These are phyloP conservation scores for Ustilago cynodontis DNA, from an alignment of 1,284 basidiomycete genomes.

Conservation along the genomic window DNA sequence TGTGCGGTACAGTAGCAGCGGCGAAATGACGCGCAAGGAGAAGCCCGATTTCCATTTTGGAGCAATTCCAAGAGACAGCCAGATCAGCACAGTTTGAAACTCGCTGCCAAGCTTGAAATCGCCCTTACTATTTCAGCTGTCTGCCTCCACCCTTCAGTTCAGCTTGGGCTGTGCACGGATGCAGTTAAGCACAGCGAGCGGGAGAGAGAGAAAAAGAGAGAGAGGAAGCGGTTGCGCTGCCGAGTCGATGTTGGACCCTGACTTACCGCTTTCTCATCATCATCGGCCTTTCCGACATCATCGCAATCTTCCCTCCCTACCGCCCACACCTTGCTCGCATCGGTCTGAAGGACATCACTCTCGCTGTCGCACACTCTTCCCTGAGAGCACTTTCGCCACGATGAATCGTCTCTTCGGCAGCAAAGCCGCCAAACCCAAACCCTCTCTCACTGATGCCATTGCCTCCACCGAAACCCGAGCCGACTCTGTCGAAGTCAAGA, in stretches of 20 bases:
- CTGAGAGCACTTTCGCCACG: neutral
- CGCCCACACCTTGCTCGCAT: neutral
- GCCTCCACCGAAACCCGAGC: constrained; percentile 89
- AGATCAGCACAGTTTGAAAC: neutral
- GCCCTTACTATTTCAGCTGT: neutral
- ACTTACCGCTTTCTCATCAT: constrained; percentile 3
- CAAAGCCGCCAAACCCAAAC: constrained; percentile 75
- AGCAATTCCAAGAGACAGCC: neutral
- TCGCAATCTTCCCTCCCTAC: neutral
- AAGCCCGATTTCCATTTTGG: constrained; percentile 1
- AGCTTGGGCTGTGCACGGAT: constrained; percentile 38
- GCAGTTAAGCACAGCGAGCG: no score
- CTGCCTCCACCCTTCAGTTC: constrained; percentile 15
- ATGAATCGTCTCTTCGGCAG: constrained; percentile 72
- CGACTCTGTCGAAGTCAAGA: constrained; percentile 93
- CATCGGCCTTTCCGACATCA: neutral
- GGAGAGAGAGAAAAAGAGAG: no score
- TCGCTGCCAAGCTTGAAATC: neutral
- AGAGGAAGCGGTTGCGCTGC: neutral
- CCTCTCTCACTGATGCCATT: constrained; percentile 90
- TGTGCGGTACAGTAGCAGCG: constrained; percentile 5
- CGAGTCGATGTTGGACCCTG: constrained; percentile 16
- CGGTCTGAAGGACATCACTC: no score
- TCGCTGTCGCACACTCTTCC: no score
- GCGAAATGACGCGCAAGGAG: neutral